These are phyloP conservation scores for Xylogone sp. DNA, from an alignment of 2,329 filamentous ascomycete species.

Conservation along the genomic window DNA sequence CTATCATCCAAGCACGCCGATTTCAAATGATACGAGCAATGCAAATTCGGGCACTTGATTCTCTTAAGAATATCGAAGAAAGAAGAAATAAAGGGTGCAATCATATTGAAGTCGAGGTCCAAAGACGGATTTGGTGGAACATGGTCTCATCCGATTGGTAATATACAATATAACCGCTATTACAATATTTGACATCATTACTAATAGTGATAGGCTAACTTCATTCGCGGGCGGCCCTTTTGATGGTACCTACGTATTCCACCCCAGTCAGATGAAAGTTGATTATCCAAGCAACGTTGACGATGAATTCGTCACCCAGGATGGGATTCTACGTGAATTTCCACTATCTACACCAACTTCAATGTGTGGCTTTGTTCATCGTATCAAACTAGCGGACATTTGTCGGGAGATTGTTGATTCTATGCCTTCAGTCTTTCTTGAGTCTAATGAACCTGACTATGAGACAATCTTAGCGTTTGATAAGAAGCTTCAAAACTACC, in stretches of 20 bases:
- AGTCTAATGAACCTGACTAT: constrained; percentile 2
- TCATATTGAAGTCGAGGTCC: constrained; percentile 8
- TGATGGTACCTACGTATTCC: constrained; percentile 4
- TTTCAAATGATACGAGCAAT: constrained; percentile 5
- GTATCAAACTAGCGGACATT: constrained; percentile 4
- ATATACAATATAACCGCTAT: neutral
- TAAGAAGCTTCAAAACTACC: constrained; percentile 3
- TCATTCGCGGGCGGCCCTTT: constrained; percentile 2
- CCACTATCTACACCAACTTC: constrained; percentile 3
- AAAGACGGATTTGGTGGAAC: constrained; percentile 10
- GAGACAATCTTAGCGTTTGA: constrained; percentile 6
- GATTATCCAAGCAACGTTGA: constrained; percentile 7
- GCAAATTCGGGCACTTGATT: constrained; percentile 4
- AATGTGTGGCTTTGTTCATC: constrained; percentile 3
- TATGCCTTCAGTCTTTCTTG: constrained; percentile 1
- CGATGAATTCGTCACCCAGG: constrained; percentile 4
- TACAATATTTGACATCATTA: neutral
- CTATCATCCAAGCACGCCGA: constrained; percentile 2
- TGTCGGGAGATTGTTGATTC: constrained; percentile 6
- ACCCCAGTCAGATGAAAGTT: constrained; percentile 5
- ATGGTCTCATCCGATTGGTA: constrained; percentile 11
- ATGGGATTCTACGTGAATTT: neutral
- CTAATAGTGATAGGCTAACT: neutral
- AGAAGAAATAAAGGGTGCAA: constrained; percentile 4
- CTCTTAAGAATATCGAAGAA: neutral